A percentile compares a stretch with the other conserved stretches of the same genome.
These are phyloP conservation scores for Cryptosporidium parvum DNA, from an alignment of 169 alveolate genomes.

Conservation along the genomic window DNA sequence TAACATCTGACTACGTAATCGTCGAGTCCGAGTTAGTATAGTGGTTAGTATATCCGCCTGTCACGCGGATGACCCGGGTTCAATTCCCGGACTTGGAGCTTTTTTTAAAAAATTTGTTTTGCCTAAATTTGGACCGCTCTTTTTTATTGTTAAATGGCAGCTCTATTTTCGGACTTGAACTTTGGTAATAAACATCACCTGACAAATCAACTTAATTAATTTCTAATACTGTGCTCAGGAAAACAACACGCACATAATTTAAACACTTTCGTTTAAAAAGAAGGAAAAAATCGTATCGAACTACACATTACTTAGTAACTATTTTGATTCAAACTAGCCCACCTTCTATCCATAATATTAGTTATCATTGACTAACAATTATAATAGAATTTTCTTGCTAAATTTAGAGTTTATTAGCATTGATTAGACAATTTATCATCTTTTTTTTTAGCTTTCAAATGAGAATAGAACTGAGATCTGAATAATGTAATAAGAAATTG, in stretches of 20 bases:
- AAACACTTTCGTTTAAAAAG: not conserved
- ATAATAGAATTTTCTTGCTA: not conserved
- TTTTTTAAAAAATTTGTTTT: conserved; percentile 45
- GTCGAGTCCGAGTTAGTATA: conserved; percentile 88
- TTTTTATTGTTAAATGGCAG: too few species aligned
- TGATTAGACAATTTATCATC: conserved; percentile 5
- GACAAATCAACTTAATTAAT: too few species aligned
- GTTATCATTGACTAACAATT: not conserved
- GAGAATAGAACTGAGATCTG: not conserved
- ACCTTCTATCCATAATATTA: not conserved
- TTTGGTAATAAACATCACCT: too few species aligned
- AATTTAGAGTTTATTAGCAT: not conserved
- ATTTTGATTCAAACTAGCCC: not conserved
- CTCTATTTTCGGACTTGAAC: too few species aligned
- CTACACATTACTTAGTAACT: conserved; percentile 15
- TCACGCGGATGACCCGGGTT: conserved; percentile 94
- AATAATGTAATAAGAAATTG: not conserved
- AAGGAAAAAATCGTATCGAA: not conserved
- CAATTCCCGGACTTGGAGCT: conserved; percentile 91
- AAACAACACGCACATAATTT: not conserved
- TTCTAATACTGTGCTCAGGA: too few species aligned
- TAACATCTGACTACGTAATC: not conserved
- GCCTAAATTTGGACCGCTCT: too few species aligned
- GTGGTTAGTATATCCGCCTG: conserved; percentile 93
- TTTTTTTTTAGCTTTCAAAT: not conserved